A percentile compares a stretch with the other conserved stretches of the same genome.
phyloP scores from a whole-genome alignment of 2,329 filamentous ascomycete species.

The Ceratocystis alfenasii region DNA sequence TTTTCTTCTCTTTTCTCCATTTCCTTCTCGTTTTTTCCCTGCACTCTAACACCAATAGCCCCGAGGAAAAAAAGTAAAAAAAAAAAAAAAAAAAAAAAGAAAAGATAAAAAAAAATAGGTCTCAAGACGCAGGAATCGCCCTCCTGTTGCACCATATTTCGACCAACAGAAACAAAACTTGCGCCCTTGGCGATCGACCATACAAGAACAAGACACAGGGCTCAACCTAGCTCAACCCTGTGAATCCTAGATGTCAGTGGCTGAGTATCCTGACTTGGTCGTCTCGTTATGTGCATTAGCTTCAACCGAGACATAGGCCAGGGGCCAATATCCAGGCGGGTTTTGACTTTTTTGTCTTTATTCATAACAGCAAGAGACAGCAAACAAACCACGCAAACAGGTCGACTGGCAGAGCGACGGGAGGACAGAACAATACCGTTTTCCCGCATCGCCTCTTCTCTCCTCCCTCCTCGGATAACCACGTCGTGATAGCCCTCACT shows the following conservation, averaged over 20 bases:
- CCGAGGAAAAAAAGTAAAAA: no score
- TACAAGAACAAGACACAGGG: background rate
- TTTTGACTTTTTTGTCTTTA: background rate
- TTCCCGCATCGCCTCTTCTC: background rate
- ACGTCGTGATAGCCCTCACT: background rate
- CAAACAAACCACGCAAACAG: no score
- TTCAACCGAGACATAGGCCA: conserved; percentile 7
- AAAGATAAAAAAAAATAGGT: background rate
- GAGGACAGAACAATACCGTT: background rate
- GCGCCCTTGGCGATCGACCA: background rate
- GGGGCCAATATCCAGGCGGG: background rate
- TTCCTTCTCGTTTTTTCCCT: no score
- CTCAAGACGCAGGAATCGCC: background rate
- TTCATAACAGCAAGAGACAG: background rate
- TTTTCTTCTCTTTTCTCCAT: no score
- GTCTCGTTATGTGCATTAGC: background rate
- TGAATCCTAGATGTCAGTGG: background rate
- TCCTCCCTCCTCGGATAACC: background rate
- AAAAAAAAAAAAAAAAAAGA: no score
- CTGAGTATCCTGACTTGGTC: background rate
- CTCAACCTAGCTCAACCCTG: background rate
- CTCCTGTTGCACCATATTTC: background rate
- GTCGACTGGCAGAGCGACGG: no score
- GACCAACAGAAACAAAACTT: conserved; percentile 3
- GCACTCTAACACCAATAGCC: no score